Evolutionary conservation across 106 monocot genomes (phyloP).

Genomic region (Dendrobium officinale): DNA sequence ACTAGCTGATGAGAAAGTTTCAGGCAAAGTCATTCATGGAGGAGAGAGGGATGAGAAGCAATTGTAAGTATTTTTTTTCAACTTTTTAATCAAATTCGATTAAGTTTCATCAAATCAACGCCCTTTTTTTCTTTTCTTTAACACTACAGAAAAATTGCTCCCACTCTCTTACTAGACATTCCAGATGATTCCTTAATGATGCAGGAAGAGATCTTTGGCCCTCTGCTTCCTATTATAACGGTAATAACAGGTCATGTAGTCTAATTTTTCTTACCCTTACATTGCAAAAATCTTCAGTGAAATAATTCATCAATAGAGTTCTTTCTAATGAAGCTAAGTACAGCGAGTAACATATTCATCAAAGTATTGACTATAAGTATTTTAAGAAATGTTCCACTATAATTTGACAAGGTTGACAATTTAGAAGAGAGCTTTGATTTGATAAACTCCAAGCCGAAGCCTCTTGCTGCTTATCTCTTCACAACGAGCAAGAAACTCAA

Average conservation of each 20-base stretch:
- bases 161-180: slow-evolving; percentile 52
- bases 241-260: slow-evolving; percentile 12
- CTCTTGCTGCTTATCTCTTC: slow-evolving; percentile 71
- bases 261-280: neutral
- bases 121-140: slow-evolving; percentile 2
- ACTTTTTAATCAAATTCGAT: neutral
- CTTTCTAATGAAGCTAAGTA: no score
- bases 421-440: slow-evolving; percentile 47
- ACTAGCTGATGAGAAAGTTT: slow-evolving; percentile 47
- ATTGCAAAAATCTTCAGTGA: no score
- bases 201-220: slow-evolving; percentile 74
- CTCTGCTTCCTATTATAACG: slow-evolving; percentile 54
- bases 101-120: neutral
- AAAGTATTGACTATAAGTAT: no score
- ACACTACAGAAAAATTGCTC: slow-evolving; percentile 39
- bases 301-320: no score
- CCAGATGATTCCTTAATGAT: slow-evolving; percentile 58
- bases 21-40: slow-evolving; percentile 55
- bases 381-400: no score
- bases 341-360: no score
- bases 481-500: slow-evolving; percentile 56
- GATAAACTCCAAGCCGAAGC: slow-evolving; percentile 47
- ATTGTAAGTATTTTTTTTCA: slow-evolving; percentile 28
- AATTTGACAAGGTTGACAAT: slow-evolving; percentile 39
- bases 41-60: slow-evolving; percentile 50